Base-by-base conservation (phyloP, 2,329 filamentous ascomycete species). In the Cadophora gregata region DNA sequence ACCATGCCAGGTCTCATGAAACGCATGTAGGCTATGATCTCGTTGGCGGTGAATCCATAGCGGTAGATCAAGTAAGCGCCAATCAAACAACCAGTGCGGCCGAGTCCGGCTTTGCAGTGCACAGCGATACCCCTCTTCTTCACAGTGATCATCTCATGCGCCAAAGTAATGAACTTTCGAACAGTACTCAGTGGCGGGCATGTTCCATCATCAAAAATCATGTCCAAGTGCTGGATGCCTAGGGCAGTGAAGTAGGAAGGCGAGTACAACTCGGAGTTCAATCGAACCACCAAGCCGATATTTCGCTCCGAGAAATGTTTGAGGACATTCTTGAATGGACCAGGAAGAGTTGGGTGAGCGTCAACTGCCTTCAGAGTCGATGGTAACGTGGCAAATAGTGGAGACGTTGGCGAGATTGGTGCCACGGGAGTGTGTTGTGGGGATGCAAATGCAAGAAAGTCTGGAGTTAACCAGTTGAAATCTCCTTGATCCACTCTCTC, bases 1-100 rank as follows among this genome's bases (percentile, higher is more conserved):
- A 99, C 96, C 96, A 99, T 99, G 62, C 96, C 96, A 0, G 96
- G 96, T 66, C 95, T 88, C 95, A 98, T 98, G 81, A 99, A 99
- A 68, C 95, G 90, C 95, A 99, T 98, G 80, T 94, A 99, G 3
- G 94, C 92, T 78, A 98, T 98, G 75, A 97, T 88, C 81, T 97
- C 95, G 77, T 98, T 97, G 71, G 96, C 96, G 6, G 95, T 98
- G 80, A 98, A 99, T 65, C 93, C 96, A 79, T 98, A 91, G 72
- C 94, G 89, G 83, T 99, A 99, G 77, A 99, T 98, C 68, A 99
- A 85, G 77, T 99, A 99, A 36, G 96, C 96, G 66, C 96, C 96
- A 75, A 99, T 99, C 70, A 99, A 83, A 78, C 96, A 99, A 16
- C 96, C 96, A 1, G 96, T 99, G 58, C 96, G 90, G 31, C 96